Base-by-base conservation (phyloP, 805 yeast species). In the Pichia californica region DNA sequence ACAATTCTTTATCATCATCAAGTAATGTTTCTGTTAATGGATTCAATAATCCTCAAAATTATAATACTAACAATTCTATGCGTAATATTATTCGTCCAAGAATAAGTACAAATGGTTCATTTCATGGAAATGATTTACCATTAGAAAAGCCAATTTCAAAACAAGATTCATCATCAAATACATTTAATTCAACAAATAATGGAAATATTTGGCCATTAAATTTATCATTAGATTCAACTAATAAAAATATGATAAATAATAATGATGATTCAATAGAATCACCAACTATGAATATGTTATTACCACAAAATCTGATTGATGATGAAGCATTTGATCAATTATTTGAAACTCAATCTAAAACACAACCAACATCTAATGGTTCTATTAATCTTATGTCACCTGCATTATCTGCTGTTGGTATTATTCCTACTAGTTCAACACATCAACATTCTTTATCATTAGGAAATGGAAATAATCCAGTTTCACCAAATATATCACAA, bases 301-400 rank as follows among this genome's bases (percentile, higher is more conserved):
- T 60, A 13, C 66, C 64, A 2, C 66, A 60, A 38, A 49, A 59
- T 19, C 38, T 60, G 7, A 59, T 61, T 20, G 61, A 55, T n/a
- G 56, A 53, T 10, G 58, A 50, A 9, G 56, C 57, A 25, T 31
- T 56, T n/a, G 36, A 16, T 23, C 35, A 28, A 14, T 14, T 40
- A 13, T 37, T 38, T 44, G 41, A 46, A 15, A 20, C 33, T 15
- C 41, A 34, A 39, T 34, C 48, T 13, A 18, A 19, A 11, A 27
- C 19, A 29, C 44, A 41, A 29, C 34, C 20, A 9, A 20, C 27
- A 16, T n/a, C n/a, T 11, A n/a, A 6, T 13, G 29, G 8, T 18
- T 30, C 36, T 3, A n/a, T 34, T 9, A 7, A 23, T 23, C 9
- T 23, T 7, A 21, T 33, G 15, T 36, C 39, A 18, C 45, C 40